Conservation (phyloP, 345 rosid genomes). For the Heritiera littoralis region DNA sequence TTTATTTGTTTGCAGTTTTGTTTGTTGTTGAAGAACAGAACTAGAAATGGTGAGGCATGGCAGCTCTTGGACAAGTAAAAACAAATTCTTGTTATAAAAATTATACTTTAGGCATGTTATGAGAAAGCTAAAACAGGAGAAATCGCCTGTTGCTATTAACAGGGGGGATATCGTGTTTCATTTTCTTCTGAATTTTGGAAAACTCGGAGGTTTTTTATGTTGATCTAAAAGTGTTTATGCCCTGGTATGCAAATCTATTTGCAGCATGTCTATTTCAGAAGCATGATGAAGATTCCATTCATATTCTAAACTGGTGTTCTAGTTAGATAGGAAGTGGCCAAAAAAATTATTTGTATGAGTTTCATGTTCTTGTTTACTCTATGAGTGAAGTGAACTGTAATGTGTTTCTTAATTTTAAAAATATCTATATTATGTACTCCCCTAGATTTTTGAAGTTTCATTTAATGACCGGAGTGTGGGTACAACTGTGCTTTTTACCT, state of each 20-base stretch:
- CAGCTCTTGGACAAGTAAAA: not conserved
- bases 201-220: not conserved
- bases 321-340: not conserved
- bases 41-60: not conserved
- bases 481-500: not conserved
- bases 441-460: not conserved
- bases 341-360: not conserved
- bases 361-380: not conserved
- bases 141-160: not conserved
- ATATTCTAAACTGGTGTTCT: not conserved
- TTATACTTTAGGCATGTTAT: not conserved
- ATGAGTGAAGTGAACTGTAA: not conserved
- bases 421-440: not conserved
- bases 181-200: not conserved
- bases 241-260: not conserved
- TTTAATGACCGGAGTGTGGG: not conserved
- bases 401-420: not conserved
- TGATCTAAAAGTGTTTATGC: not conserved
- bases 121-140: not conserved
- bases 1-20: not conserved
- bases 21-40: not conserved
- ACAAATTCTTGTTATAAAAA: not conserved
- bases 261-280: not conserved
- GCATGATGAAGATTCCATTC: not conserved
- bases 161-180: not conserved